phyloP scores from a whole-genome alignment of 208 protist species.

The Leptomonas seymouri region DNA sequence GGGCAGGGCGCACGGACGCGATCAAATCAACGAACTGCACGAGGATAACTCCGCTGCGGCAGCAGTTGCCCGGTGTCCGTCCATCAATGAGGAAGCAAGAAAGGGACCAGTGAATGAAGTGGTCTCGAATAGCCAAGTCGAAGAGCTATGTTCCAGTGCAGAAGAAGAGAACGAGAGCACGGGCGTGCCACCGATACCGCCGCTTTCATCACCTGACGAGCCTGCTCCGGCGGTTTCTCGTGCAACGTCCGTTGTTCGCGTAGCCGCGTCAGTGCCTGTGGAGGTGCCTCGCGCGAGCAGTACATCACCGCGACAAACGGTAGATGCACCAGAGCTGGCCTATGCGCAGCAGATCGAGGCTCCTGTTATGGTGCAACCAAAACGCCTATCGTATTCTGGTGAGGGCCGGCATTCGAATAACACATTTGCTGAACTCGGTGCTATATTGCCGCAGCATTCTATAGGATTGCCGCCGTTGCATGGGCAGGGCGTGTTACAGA shows the following conservation, averaged over 20 bases:
- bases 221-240: background rate
- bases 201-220: background rate
- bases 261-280: background rate
- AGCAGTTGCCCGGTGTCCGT: too few relatives aligned
- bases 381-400: background rate
- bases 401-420: background rate
- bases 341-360: slow-evolving; percentile 4
- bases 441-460: background rate
- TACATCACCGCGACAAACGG: background rate
- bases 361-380: background rate
- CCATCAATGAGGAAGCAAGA: too few relatives aligned
- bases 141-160: too few relatives aligned
- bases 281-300: background rate
- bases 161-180: background rate
- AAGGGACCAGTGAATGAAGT: too few relatives aligned
- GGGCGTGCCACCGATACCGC: background rate
- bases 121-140: too few relatives aligned
- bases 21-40: too few relatives aligned
- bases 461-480: background rate
- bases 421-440: background rate
- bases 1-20: too few relatives aligned
- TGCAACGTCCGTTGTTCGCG: background rate
- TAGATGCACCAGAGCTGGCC: slow-evolving; percentile 5
- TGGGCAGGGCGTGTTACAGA: background rate
- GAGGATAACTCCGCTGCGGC: too few relatives aligned